Evolutionary conservation across 2,329 filamentous ascomycete genomes (phyloP).

Genomic region (Emmonsiellopsis sp.): DNA sequence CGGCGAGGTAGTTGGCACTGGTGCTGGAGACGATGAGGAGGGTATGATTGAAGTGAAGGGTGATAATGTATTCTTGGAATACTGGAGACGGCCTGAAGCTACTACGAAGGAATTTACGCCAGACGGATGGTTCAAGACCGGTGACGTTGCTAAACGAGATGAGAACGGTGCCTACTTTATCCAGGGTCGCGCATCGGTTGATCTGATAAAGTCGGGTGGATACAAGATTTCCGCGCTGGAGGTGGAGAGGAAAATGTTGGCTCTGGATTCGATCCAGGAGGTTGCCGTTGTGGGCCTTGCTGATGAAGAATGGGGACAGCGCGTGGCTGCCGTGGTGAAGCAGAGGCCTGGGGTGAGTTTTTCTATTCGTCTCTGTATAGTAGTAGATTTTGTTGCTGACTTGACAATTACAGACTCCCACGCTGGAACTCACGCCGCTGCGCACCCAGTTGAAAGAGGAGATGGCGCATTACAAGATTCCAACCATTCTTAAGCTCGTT

Average conservation of each 20-base stretch:
- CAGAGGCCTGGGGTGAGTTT: constrained; percentile 25
- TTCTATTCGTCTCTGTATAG: neutral
- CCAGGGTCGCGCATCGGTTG: constrained; percentile 42
- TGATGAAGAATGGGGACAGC: constrained; percentile 46
- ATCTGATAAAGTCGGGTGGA: constrained; percentile 47
- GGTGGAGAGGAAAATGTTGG: constrained; percentile 44
- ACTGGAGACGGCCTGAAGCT: constrained; percentile 36
- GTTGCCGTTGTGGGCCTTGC: constrained; percentile 45
- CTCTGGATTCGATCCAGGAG: constrained; percentile 40
- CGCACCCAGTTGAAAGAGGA: constrained; percentile 50
- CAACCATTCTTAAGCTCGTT: constrained; percentile 75
- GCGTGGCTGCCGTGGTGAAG: constrained; percentile 45
- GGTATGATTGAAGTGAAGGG: constrained; percentile 36
- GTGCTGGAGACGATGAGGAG: constrained; percentile 22
- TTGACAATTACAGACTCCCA: constrained; percentile 8
- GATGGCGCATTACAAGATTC: constrained; percentile 85
- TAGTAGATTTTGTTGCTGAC: neutral
- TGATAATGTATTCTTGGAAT: constrained; percentile 33
- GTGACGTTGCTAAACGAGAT: constrained; percentile 34
- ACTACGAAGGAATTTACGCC: constrained; percentile 37
- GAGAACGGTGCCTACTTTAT: constrained; percentile 40
- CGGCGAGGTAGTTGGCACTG: constrained; percentile 15
- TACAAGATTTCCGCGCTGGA: constrained; percentile 48
- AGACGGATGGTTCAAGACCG: constrained; percentile 42
- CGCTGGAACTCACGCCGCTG: constrained; percentile 20